A percentile compares a stretch with the other conserved stretches of the same genome.
These are phyloP conservation scores for Rhizophagus clarus DNA, from an alignment of 192 early-diverging fungal species.

Conservation along the genomic window DNA sequence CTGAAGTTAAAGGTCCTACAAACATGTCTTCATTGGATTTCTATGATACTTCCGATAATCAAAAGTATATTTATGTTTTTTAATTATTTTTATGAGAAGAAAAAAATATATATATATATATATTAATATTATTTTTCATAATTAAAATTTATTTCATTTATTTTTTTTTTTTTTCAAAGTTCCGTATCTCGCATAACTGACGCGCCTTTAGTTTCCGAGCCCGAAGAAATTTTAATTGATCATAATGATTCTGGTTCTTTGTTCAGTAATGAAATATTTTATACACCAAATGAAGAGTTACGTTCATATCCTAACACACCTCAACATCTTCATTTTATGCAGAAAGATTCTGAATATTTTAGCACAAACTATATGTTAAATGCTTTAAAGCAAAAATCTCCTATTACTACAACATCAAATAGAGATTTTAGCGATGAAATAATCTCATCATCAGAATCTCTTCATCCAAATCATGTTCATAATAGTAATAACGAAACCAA, in stretches of 20 bases:
- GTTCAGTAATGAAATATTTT: background rate
- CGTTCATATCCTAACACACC: background rate
- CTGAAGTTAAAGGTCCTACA: background rate
- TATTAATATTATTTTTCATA: background rate
- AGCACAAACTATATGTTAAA: no score
- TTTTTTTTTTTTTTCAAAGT: background rate
- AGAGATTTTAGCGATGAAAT: background rate
- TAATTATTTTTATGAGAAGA: background rate
- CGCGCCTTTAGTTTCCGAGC: background rate
- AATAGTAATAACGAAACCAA: no score
- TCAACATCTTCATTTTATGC: background rate
- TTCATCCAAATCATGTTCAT: no score
- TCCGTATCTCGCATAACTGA: background rate
- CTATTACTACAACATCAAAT: background rate
- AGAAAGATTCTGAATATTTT: background rate
- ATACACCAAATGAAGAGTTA: background rate
- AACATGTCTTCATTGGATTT: conserved; percentile 20
- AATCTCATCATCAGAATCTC: no score
- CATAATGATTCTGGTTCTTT: background rate
- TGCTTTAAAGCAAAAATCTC: background rate
- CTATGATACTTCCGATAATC: background rate
- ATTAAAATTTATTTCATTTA: background rate
- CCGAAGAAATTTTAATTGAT: background rate
- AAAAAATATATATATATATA: background rate
- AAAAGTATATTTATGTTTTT: background rate